Percentiles rank a stretch among this genome's conserved stretches.
Evolutionary conservation across 2,329 filamentous ascomycete species (phyloP).

Genomic region (Elsinoe arachidis): DNA sequence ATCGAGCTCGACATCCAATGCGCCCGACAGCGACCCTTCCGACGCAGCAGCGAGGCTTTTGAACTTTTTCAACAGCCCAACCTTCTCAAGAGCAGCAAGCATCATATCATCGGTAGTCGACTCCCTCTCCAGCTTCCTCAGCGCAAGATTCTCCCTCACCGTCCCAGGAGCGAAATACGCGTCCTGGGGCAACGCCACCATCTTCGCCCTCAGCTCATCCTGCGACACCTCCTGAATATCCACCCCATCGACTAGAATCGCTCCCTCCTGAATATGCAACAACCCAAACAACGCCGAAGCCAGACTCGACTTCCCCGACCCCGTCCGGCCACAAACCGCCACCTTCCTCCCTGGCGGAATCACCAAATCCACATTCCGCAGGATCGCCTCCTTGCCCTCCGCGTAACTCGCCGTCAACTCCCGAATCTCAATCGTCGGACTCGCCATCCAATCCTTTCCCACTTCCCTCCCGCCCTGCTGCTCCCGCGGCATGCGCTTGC

Average conservation of each 20-base stretch:
- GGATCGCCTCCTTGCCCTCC: conserved; percentile 27
- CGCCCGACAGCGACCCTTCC: background rate
- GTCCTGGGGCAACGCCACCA: conserved; percentile 45
- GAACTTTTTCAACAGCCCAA: conserved; percentile 37
- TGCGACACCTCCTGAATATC: conserved; percentile 38
- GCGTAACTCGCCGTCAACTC: conserved; percentile 41
- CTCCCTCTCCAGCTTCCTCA: conserved; percentile 22
- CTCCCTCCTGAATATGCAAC: conserved; percentile 36
- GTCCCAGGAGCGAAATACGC: conserved; percentile 41
- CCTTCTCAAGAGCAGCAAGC: conserved; percentile 37
- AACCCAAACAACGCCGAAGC: conserved; percentile 43
- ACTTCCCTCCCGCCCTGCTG: conserved; percentile 51
- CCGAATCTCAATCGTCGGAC: conserved; percentile 64
- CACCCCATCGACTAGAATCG: conserved; percentile 40
- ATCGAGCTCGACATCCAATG: conserved; percentile 13
- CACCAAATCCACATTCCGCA: conserved; percentile 39
- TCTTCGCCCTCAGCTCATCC: conserved; percentile 37
- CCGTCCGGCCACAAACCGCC: conserved; percentile 47
- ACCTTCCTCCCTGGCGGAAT: conserved; percentile 42
- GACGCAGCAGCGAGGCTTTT: conserved; percentile 23
- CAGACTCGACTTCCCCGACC: conserved; percentile 46
- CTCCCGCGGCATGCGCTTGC: conserved; percentile 36
- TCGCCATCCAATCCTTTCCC: conserved; percentile 65
- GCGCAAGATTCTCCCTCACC: conserved; percentile 43
- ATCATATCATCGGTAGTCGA: conserved; percentile 32